Conservation (phyloP, 805 yeast genomes). For the Suhomyces sp. region DNA sequence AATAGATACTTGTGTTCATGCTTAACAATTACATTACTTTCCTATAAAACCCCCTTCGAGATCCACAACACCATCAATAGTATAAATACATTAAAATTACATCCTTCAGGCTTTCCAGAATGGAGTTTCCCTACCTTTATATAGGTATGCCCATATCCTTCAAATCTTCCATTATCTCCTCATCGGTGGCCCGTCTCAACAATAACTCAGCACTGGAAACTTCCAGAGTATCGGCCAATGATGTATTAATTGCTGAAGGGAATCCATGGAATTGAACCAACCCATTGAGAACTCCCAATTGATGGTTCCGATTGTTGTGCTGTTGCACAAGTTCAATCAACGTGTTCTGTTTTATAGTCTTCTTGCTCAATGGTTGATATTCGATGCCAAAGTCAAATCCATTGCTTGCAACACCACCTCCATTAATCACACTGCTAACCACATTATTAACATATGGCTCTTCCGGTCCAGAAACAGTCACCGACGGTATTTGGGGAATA, state of each 20-base stretch:
- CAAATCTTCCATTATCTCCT: constrained; percentile 76
- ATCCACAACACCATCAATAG: no score
- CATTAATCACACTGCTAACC: neutral
- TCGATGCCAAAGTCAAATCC: constrained; percentile 5
- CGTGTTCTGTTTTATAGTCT: constrained; percentile 35
- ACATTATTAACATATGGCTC: constrained; percentile 6
- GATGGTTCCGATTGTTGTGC: constrained; percentile 63
- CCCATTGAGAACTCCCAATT: constrained; percentile 70
- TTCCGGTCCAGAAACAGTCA: constrained; percentile 20
- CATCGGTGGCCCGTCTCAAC: constrained; percentile 59
- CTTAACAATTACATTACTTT: no score
- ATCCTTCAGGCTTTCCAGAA: no score
- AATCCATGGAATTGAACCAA: constrained; percentile 67
- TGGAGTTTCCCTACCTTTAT: constrained; percentile 3
- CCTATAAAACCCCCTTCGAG: no score
- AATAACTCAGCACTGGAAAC: constrained; percentile 32
- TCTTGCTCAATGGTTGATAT: constrained; percentile 27
- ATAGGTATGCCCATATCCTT: constrained; percentile 54
- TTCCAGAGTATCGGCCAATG: constrained; percentile 20
- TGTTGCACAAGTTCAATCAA: constrained; percentile 54
- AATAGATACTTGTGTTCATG: no score
- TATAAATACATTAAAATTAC: no score
- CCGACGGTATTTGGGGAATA: constrained; percentile 31
- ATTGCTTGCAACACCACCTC: constrained; percentile 1
- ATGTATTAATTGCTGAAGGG: constrained; percentile 69